A percentile compares a stretch with the other conserved stretches of the same genome.
Evolutionary conservation across 768 basidiomycete genomes (phyloP).

Genomic region (Mycena pura): DNA sequence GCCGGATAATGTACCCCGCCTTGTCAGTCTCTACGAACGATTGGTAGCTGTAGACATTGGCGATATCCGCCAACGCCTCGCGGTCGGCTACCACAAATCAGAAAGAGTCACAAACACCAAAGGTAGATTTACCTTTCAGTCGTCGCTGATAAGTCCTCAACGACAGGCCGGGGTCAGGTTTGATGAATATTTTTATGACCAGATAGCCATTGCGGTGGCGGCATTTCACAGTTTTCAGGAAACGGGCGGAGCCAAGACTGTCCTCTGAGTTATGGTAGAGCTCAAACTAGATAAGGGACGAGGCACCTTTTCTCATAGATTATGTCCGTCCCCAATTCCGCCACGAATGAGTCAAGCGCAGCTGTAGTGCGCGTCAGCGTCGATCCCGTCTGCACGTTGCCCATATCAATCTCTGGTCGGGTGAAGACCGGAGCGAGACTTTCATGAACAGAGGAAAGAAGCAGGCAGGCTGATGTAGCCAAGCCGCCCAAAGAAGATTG

Average conservation of each 20-base stretch:
- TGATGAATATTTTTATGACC: constrained; percentile 94
- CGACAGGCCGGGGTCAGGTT: constrained; percentile 87
- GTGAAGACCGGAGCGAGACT: neutral
- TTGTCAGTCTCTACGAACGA: constrained; percentile 93
- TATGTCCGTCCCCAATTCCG: constrained; percentile 86
- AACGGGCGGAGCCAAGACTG: constrained; percentile 75
- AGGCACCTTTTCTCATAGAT: constrained; percentile 90
- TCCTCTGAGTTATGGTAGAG: neutral
- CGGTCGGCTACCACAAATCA: constrained; percentile 68
- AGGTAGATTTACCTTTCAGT: constrained; percentile 67
- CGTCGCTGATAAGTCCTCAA: constrained; percentile 75
- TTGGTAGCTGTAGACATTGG: constrained; percentile 90
- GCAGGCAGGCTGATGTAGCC: constrained; percentile 3
- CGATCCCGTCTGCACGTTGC: constrained; percentile 77
- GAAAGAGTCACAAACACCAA: neutral
- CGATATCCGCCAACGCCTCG: constrained; percentile 82
- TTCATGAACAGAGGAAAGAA: constrained; percentile 3
- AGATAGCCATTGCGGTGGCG: constrained; percentile 83
- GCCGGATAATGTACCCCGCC: constrained; percentile 93
- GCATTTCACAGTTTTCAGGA: constrained; percentile 88
- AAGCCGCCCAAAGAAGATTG: too few relatives aligned
- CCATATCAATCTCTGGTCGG: constrained; percentile 58
- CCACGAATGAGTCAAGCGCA: constrained; percentile 89
- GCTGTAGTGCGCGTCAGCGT: constrained; percentile 75
- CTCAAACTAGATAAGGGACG: neutral